phyloP scores from a whole-genome alignment of 2,329 filamentous ascomycete genomes.

The Clonostachys byssicola region DNA sequence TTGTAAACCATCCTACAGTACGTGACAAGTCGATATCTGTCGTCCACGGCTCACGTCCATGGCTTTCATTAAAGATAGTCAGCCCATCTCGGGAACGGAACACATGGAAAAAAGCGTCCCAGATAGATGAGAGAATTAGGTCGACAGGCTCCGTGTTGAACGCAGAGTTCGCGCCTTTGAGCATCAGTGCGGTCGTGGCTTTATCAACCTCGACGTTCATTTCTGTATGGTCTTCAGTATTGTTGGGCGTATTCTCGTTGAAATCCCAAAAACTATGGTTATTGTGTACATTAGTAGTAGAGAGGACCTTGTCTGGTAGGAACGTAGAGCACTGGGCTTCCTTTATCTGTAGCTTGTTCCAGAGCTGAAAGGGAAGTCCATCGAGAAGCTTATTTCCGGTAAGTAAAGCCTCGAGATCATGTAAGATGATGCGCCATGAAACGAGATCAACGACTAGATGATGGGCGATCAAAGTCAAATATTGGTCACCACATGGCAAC shows the following conservation, averaged over 20 bases:
- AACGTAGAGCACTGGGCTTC: constrained; percentile 6
- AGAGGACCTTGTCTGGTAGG: constrained; percentile 1
- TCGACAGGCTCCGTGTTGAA: constrained; percentile 25
- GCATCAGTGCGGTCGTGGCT: constrained; percentile 5
- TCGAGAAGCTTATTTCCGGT: constrained; percentile 10
- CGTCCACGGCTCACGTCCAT: constrained; percentile 27
- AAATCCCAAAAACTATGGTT: constrained; percentile 12
- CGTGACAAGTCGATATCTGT: constrained; percentile 21
- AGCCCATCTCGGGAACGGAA: constrained; percentile 20
- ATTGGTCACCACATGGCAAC: constrained; percentile 3
- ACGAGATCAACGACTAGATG: constrained; percentile 38
- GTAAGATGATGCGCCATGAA: constrained; percentile 37
- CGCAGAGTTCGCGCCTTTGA: constrained; percentile 10
- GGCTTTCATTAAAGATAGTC: constrained; percentile 23
- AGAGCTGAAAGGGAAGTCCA: constrained; percentile 30
- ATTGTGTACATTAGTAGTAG: constrained; percentile 29
- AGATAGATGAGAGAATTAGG: constrained; percentile 21
- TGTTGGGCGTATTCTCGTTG: constrained; percentile 2
- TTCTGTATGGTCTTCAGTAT: not conserved
- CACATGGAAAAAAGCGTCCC: constrained; percentile 14
- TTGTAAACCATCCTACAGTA: constrained; percentile 33
- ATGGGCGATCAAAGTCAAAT: constrained; percentile 26
- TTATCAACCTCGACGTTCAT: constrained; percentile 1
- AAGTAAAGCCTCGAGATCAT: constrained; percentile 34
- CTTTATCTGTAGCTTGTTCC: constrained; percentile 20